These are phyloP conservation scores for Pseudogymnoascus sp. DNA, from an alignment of 2,329 filamentous ascomycete genomes.

Conservation along the genomic window DNA sequence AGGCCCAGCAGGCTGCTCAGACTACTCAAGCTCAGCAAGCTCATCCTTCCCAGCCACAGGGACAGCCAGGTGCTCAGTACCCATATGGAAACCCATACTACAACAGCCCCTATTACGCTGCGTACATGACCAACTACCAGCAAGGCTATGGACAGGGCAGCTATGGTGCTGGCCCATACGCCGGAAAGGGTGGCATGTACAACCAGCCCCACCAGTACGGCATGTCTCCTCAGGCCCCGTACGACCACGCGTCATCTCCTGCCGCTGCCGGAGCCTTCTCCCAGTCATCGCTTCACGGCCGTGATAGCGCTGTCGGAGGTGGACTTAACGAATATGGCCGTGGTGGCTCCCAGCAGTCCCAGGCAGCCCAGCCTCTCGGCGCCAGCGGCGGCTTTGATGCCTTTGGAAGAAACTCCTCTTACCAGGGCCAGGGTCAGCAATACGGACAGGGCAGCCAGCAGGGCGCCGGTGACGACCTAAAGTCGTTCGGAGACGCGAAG, in stretches of 20 bases:
- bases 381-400: slow-evolving; percentile 27
- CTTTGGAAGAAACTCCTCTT: slow-evolving; percentile 27
- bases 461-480: slow-evolving; percentile 27
- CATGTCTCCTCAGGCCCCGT: slow-evolving; percentile 27
- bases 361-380: slow-evolving; percentile 27
- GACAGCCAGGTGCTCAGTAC: slow-evolving; percentile 34
- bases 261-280: slow-evolving; percentile 25
- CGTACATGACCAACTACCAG: slow-evolving; percentile 48
- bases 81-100: slow-evolving; percentile 51
- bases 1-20: slow-evolving; percentile 42
- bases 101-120: slow-evolving; percentile 52
- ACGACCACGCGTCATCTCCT: slow-evolving; percentile 28
- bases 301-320: slow-evolving; percentile 26
- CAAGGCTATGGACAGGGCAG: slow-evolving; percentile 28
- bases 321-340: slow-evolving; percentile 29
- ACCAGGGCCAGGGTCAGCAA: slow-evolving; percentile 27
- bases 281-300: slow-evolving; percentile 27
- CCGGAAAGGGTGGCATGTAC: slow-evolving; percentile 28
- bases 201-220: slow-evolving; percentile 28
- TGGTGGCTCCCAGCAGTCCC: slow-evolving; percentile 26
- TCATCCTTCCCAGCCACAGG: slow-evolving; percentile 44
- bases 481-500: slow-evolving; percentile 30
- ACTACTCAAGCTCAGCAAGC: slow-evolving; percentile 31
- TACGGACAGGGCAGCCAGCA: slow-evolving; percentile 26
- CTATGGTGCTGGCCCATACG: slow-evolving; percentile 29